Evolutionary conservation across 345 rosid genomes (phyloP).

Genomic region (Hypericum perforatum): DNA sequence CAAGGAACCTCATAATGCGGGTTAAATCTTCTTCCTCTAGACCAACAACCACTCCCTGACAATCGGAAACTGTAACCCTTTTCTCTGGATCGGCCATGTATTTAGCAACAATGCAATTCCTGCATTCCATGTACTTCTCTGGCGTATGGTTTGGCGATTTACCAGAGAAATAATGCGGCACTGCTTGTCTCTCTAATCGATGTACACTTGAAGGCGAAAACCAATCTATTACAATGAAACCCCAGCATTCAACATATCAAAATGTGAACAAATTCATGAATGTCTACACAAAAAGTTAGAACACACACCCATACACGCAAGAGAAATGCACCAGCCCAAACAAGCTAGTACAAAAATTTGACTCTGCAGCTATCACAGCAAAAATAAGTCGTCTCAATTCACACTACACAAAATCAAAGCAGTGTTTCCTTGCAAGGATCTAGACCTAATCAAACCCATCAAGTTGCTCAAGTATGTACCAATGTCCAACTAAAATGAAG

Average conservation of each 20-base stretch:
- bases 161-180: slow-evolving; percentile 93
- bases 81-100: slow-evolving; percentile 77
- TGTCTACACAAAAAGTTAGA: not conserved
- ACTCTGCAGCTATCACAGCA: too few species aligned
- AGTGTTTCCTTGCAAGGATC: too few species aligned
- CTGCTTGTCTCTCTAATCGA: slow-evolving; percentile 95
- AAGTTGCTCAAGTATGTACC: too few species aligned
- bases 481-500: too few species aligned
- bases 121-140: slow-evolving; percentile 77
- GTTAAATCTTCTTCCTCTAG: slow-evolving; percentile 55
- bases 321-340: too few species aligned
- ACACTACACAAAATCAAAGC: too few species aligned
- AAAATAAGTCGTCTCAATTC: too few species aligned
- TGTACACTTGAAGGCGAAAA: slow-evolving; percentile 74
- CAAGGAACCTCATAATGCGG: slow-evolving; percentile 83
- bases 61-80: slow-evolving; percentile 60
- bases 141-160: slow-evolving; percentile 70
- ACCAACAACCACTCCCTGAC: slow-evolving; percentile 51
- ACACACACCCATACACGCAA: too few species aligned
- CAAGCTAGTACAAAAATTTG: too few species aligned
- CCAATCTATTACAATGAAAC: slow-evolving; percentile 54
- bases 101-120: slow-evolving; percentile 74
- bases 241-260: slow-evolving; percentile 10
- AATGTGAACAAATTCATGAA: slow-evolving; percentile 8
- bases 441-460: too few species aligned